Evolutionary conservation across 2,329 filamentous ascomycete species (phyloP), one percentile per base, ranked within the genome.

Genomic region (Dothidotthia symphoricarpi): DNA sequence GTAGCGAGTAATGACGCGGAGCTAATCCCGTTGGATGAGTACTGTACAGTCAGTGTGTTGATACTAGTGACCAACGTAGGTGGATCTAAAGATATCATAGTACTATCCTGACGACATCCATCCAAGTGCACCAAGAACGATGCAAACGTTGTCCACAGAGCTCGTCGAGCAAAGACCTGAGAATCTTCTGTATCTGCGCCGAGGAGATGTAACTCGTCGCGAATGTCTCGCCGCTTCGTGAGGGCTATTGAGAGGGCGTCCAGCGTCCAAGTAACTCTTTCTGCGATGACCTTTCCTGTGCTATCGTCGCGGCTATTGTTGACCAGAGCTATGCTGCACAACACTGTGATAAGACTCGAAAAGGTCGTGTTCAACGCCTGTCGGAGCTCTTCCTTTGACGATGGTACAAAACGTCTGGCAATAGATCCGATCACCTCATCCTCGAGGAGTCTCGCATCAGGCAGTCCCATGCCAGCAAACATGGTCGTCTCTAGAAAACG

Each of bases 321-420:
- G 28, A 51, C 55, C 8, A 64, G 52, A 3, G 55, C 53, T 34
- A 66, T 62, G 31, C 62, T 64, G 34, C 55, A 57, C 25, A 67
- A 24, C 10, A 67, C 46, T 2, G 62, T 65, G 15, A 65, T 35
- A 6, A 67, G 49, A 34, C 61, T 66, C 2, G 59, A 64, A 40
- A 55, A 63, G 2, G 64, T 66, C 3, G 59, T 66, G 24, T 58
- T 53, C 9, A 67, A 36, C 10, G 63, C 63, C n/a, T 58, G 46
- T 14, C 60, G 63, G 28, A 65, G 43, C 11, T 59, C 54, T 10
- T 45, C 41, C 40, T 55, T 49, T 4, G 53, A 38, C 9, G 60
- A 60, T 11, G 55, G 57, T 15, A 50, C 52, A 27, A 51, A 49
- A 11, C 50, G 49, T 24, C 55, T 52, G 6, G 46, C 40, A 12